Conservation (phyloP, 1,139 yeast genomes). For the Yamadazyma kanchanaburiensis region DNA sequence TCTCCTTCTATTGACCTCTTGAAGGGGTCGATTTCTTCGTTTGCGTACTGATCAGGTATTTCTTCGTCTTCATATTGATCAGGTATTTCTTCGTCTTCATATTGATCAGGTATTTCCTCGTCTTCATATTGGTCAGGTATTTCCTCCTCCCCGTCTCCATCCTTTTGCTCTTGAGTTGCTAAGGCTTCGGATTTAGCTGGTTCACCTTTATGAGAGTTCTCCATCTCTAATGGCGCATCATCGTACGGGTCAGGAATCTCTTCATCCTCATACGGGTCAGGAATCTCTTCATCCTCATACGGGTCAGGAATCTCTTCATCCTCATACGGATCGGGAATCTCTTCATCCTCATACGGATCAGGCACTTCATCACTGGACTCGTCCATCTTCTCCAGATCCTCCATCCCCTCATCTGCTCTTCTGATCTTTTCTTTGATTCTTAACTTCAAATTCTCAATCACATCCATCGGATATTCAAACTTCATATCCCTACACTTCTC, state of each 20-base stretch:
- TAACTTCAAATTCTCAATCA: conserved; percentile 14
- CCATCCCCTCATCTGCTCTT: conserved; percentile 8
- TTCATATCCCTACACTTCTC: conserved; percentile 26
- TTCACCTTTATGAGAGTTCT: too few species aligned
- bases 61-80: conserved; percentile 6
- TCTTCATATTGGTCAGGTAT: conserved; percentile 8
- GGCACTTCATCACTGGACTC: conserved; percentile 2
- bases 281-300: too few species aligned
- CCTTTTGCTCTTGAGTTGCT: too few species aligned
- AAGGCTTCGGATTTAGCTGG: too few species aligned
- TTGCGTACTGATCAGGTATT: conserved; percentile 5
- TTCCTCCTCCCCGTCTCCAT: conserved; percentile 7
- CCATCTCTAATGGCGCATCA: too few species aligned
- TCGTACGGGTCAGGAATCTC: too few species aligned
- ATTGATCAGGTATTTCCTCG: conserved; percentile 5
- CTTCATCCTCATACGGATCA: conserved; percentile 2
- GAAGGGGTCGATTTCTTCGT: conserved; percentile 8
- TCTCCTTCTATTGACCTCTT: background rate
- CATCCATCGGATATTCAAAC: conserved; percentile 25
- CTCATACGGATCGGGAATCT: conserved; percentile 3
- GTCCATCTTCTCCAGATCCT: conserved; percentile 1
- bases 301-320: conserved; percentile 5
- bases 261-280: too few species aligned
- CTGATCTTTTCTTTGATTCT: conserved; percentile 4
- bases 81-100: conserved; percentile 6